phyloP scores from a whole-genome alignment of 2,329 filamentous ascomycete species.

The Sclerotinia borealis region DNA sequence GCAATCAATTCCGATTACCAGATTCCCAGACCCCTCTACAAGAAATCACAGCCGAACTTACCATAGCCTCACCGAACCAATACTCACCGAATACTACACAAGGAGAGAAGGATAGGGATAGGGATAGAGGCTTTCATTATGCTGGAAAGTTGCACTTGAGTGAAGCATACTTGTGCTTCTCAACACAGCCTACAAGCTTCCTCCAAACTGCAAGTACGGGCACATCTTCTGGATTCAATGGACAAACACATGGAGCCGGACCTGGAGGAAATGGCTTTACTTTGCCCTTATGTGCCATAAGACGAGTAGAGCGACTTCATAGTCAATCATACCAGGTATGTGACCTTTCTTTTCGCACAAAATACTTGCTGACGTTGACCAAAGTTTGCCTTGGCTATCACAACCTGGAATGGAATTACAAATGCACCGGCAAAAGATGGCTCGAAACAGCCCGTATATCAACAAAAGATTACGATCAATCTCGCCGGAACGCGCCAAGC shows the following conservation, averaged over 20 bases:
- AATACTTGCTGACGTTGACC: constrained; percentile 20
- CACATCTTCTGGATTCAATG: constrained; percentile 79
- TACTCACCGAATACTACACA: constrained; percentile 52
- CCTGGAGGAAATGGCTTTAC: constrained; percentile 95
- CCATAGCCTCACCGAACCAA: constrained; percentile 59
- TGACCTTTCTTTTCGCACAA: neutral
- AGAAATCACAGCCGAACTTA: constrained; percentile 94
- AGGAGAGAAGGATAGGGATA: constrained; percentile 61
- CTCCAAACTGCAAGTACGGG: constrained; percentile 70
- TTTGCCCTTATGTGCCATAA: constrained; percentile 83
- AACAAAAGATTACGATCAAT: constrained; percentile 87
- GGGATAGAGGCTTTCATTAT: constrained; percentile 76
- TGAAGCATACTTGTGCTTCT: constrained; percentile 94
- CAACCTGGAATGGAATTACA: constrained; percentile 81
- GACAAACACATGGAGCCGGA: constrained; percentile 86
- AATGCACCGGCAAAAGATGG: constrained; percentile 42
- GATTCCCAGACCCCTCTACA: constrained; percentile 87
- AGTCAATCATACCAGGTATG: constrained; percentile 75
- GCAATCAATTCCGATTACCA: constrained; percentile 92
- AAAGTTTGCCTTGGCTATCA: constrained; percentile 85
- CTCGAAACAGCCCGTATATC: constrained; percentile 38
- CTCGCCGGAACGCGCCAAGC: constrained; percentile 81
- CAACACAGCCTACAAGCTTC: constrained; percentile 86
- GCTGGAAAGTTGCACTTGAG: constrained; percentile 88
- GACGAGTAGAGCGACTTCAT: constrained; percentile 85